These are phyloP conservation scores for Nicotiana rustica DNA, from an alignment of 305 asterid genomes.

Conservation along the genomic window DNA sequence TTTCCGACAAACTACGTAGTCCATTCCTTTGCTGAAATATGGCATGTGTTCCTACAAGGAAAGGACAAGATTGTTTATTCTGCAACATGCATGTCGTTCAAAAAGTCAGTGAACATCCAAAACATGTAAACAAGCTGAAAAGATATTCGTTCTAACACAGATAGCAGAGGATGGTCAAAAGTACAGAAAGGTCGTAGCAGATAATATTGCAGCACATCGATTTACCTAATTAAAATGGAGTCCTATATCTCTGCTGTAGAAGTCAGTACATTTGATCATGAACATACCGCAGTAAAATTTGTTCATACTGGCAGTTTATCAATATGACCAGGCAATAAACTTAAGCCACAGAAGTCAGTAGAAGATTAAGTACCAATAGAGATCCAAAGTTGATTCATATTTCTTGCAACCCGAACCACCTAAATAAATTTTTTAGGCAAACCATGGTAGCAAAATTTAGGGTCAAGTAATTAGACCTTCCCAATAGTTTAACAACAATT, in stretches of 20 bases:
- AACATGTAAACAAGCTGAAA: background rate
- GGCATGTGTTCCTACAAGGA: conserved; percentile 66
- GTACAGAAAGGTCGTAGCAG: background rate
- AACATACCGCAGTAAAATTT: conserved; percentile 94
- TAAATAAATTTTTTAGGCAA: background rate
- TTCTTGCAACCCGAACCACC: conserved; percentile 3
- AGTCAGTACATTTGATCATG: conserved; percentile 93
- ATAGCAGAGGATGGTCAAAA: background rate
- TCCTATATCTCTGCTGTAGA: conserved; percentile 82
- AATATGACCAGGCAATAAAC: conserved; percentile 21
- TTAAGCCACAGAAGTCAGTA: background rate
- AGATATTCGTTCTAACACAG: background rate
- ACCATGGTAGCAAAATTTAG: background rate
- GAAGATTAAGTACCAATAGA: background rate
- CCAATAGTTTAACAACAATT: background rate
- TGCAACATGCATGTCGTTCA: background rate
- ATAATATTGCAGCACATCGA: background rate
- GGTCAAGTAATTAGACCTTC: conserved; percentile 11
- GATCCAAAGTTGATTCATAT: background rate
- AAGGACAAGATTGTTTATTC: conserved; percentile 21
- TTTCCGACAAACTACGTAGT: background rate
- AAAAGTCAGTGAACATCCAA: background rate
- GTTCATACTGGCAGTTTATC: conserved; percentile 31
- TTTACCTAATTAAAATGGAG: conserved; percentile 83
- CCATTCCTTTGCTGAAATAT: conserved; percentile 42